Evolutionary conservation across 73 alveolate genomes (phyloP), one percentile per base, ranked within the genome.

Genomic region (Paramecium biaurelia): DNA sequence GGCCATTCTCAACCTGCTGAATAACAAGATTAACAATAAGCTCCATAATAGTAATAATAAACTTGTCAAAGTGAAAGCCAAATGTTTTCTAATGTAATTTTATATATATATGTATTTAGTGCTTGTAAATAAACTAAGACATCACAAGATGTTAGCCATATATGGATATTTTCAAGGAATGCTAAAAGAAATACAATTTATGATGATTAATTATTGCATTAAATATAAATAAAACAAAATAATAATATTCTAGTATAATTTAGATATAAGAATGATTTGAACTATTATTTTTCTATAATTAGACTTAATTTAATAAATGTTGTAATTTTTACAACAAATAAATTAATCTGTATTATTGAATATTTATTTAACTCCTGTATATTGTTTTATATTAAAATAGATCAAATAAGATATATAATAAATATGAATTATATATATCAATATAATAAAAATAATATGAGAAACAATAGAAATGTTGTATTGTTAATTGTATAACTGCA

Each of bases 121-220:
- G 95, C 23, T 85, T 92, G 49, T 42, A 92, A 67, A 92, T 45
- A 92, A 37, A 92, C 12, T 37, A 84, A 21, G 95, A 93, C 58
- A 94, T 94, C 23, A 59, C 93, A 7, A 56, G 67, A 92, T 94
- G 97, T 92, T 93, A 94, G 43, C 76, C 94, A 42, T 93, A 93
- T 49, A 85, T 93, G 92, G 96, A 93, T 70, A 53, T 93, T 58
- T 89, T 85, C 90, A 93, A 93, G 49, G 93, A 93, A 35, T 93
- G 96, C 68, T 72, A 89, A 43, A 89, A 82, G 57, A 70, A 67
- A 68, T 70, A 43, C 45, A 86, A 86, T 67, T 76, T 86, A 72
- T 76, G 88, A 63, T 72, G 26, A 85, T 45, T 26, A 37, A 56
- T 20, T 35, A 56, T n/a, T 85, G 18, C 84, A 63, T 63, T 63